phyloP scores from a whole-genome alignment of 331 rosid genomes.

The Saraca asoca region DNA sequence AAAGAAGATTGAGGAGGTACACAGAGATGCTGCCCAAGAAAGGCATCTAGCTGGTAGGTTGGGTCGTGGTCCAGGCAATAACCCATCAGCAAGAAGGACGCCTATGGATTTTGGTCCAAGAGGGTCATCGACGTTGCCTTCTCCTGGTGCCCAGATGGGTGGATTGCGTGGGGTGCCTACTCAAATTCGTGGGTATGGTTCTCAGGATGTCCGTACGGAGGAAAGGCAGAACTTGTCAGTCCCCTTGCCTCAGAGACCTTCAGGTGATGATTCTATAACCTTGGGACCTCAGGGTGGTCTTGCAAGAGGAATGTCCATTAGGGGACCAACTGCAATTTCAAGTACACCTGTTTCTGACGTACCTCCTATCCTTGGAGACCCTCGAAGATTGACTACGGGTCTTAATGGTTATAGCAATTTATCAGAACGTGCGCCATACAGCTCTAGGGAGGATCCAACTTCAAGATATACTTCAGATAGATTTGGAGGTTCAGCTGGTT shows the following conservation, averaged over 20 bases:
- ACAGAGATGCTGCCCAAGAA: constrained; percentile 94
- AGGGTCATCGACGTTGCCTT: constrained; percentile 57
- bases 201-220: constrained; percentile 70
- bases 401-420: constrained; percentile 58
- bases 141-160: constrained; percentile 62
- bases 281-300: constrained; percentile 94
- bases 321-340: constrained; percentile 65
- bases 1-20: constrained; percentile 91
- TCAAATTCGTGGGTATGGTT: constrained; percentile 64
- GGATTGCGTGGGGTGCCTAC: constrained; percentile 59
- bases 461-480: constrained; percentile 54
- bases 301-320: constrained; percentile 83
- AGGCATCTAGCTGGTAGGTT: constrained; percentile 78
- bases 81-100: constrained; percentile 64
- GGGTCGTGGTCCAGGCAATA: constrained; percentile 65
- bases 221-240: constrained; percentile 65
- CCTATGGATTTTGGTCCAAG: constrained; percentile 71
- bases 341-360: constrained; percentile 49
- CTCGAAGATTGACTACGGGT: constrained; percentile 55
- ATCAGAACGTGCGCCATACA: constrained; percentile 50
- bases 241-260: constrained; percentile 60
- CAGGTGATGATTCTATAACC: constrained; percentile 66
- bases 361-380: constrained; percentile 43
- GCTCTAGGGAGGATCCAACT: constrained; percentile 52
- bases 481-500: constrained; percentile 52